Conservation (phyloP, 164 flowering plant species). For the Kingdonia uniflora region DNA sequence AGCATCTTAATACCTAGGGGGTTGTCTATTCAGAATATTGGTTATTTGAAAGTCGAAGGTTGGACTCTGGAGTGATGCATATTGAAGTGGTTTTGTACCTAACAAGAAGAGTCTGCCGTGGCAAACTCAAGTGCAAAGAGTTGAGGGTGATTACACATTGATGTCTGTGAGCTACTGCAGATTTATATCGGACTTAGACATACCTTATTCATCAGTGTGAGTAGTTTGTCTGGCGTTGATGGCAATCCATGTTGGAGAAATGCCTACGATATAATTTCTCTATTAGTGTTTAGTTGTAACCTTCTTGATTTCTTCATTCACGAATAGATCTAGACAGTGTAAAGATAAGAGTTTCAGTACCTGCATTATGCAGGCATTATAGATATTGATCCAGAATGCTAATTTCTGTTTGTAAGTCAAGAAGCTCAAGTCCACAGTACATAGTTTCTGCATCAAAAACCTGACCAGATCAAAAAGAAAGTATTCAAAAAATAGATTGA, state of each 20-base stretch:
- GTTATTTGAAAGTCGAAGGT: no score
- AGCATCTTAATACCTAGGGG: no score
- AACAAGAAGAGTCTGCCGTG: no score
- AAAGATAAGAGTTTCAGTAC: no score
- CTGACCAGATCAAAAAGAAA: slow-evolving; percentile 22
- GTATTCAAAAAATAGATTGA: no score
- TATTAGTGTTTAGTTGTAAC: background rate
- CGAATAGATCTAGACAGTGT: slow-evolving; percentile 23
- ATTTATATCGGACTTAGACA: background rate
- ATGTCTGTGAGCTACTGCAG: background rate
- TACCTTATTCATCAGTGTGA: slow-evolving; percentile 78
- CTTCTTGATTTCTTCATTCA: background rate
- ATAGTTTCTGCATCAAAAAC: slow-evolving; percentile 48
- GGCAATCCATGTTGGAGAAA: slow-evolving; percentile 88
- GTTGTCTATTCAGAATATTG: no score
- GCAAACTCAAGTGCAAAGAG: no score
- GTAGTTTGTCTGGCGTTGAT: slow-evolving; percentile 51
- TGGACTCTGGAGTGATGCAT: no score
- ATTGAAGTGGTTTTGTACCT: no score
- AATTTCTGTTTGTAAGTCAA: slow-evolving; percentile 81
- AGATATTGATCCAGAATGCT: slow-evolving; percentile 89
- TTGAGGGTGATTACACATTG: no score
- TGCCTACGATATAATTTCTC: slow-evolving; percentile 39
- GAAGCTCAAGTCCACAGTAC: slow-evolving; percentile 46
- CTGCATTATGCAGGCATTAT: slow-evolving; percentile 87